phyloP scores from a whole-genome alignment of 805 yeast species.

The Isabelozyma heimii region DNA sequence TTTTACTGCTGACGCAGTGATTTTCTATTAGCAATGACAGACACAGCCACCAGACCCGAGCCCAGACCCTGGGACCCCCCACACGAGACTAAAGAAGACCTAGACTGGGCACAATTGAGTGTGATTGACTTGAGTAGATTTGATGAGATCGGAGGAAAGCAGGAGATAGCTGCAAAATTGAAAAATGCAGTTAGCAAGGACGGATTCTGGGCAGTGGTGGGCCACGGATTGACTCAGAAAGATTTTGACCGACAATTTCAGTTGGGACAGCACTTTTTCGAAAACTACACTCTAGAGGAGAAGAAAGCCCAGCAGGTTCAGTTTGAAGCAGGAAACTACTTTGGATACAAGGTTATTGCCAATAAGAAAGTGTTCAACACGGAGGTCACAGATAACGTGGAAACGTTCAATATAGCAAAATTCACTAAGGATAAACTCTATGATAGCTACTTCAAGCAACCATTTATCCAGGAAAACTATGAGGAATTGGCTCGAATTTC shows the following conservation, averaged over 20 bases:
- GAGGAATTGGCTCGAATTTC: slow-evolving; percentile 18
- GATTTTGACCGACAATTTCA: slow-evolving; percentile 24
- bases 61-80: slow-evolving; percentile 22
- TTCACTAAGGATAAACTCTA: slow-evolving; percentile 20
- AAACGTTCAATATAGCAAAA: slow-evolving; percentile 30
- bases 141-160: slow-evolving; percentile 23
- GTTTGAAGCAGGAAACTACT: slow-evolving; percentile 27
- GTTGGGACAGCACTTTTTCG: slow-evolving; percentile 25
- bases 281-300: slow-evolving; percentile 22
- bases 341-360: slow-evolving; percentile 30
- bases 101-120: slow-evolving; percentile 31
- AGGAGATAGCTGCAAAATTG: slow-evolving; percentile 23
- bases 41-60: slow-evolving; percentile 1
- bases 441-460: slow-evolving; percentile 14
- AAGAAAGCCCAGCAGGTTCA: slow-evolving; percentile 21
- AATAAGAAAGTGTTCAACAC: slow-evolving; percentile 29
- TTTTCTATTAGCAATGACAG: slow-evolving; percentile 5
- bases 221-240: slow-evolving; percentile 21
- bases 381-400: slow-evolving; percentile 26
- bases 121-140: slow-evolving; percentile 24
- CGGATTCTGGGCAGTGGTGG: slow-evolving; percentile 30
- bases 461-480: slow-evolving; percentile 20
- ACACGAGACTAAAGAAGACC: slow-evolving; percentile 18
- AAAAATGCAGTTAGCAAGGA: slow-evolving; percentile 24
- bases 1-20: neutral